Conservation (phyloP, 140 eudicot species). For the Flaveria floridana region DNA sequence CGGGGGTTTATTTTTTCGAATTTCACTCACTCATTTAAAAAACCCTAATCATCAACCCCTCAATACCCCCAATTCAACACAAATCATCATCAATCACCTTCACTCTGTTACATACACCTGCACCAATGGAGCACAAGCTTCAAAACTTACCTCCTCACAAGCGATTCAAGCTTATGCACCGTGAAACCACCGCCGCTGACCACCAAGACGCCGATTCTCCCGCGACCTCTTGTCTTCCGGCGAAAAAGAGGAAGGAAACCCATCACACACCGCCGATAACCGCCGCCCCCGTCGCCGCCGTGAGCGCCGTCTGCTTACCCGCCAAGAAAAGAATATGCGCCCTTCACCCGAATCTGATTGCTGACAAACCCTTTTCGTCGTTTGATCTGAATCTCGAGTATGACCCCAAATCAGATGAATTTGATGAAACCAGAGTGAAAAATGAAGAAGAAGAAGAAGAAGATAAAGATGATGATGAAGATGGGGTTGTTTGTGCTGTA, state of each 20-base stretch:
- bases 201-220: background rate
- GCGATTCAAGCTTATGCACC: slow-evolving; percentile 53
- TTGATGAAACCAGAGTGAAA: background rate
- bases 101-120: background rate
- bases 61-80: background rate
- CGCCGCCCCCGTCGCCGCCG: slow-evolving; percentile 27
- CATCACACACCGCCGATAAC: slow-evolving; percentile 28
- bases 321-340: slow-evolving; percentile 83
- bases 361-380: slow-evolving; percentile 30
- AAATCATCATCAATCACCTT: slow-evolving; percentile 10
- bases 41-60: background rate
- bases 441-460: background rate
- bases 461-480: slow-evolving; percentile 48
- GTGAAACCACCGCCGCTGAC: slow-evolving; percentile 8
- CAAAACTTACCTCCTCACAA: slow-evolving; percentile 71
- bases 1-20: slow-evolving; percentile 23
- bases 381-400: slow-evolving; percentile 67
- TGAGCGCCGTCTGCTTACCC: slow-evolving; percentile 52
- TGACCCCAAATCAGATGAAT: slow-evolving; percentile 33
- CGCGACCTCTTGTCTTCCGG: slow-evolving; percentile 44
- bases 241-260: slow-evolving; percentile 62
- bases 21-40: slow-evolving; percentile 19
- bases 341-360: slow-evolving; percentile 30
- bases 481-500: slow-evolving; percentile 74
- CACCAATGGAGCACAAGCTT: slow-evolving; percentile 51